phyloP scores from a whole-genome alignment of 148 eudicot genomes.

The Dysphania ambrosioides region DNA sequence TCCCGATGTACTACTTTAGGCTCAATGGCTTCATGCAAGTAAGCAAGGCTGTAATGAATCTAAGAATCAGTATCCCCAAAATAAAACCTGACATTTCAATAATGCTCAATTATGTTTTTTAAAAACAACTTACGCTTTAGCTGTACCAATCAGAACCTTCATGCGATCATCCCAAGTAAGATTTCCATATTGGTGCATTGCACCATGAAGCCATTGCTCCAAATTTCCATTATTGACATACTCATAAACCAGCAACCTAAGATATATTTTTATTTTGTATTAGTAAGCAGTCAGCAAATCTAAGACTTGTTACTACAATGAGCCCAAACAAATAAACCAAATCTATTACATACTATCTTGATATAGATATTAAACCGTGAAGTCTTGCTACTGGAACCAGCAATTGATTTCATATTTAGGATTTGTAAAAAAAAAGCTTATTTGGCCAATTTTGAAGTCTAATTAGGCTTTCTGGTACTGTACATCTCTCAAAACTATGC shows the following conservation, averaged over 20 bases:
- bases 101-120: background rate
- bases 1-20: constrained; percentile 97
- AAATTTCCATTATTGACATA: constrained; percentile 90
- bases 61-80: constrained; percentile 6
- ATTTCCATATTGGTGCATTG: constrained; percentile 67
- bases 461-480: background rate
- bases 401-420: background rate
- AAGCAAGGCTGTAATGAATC: constrained; percentile 65
- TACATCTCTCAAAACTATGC: background rate
- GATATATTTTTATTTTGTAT: background rate
- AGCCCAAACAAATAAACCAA: background rate
- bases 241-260: constrained; percentile 83
- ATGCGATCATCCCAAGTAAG: constrained; percentile 98
- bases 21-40: constrained; percentile 93
- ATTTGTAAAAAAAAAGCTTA: background rate
- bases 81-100: background rate
- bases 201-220: constrained; percentile 98
- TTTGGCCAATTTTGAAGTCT: too few species aligned
- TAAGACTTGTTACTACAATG: background rate
- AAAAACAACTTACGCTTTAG: constrained; percentile 72
- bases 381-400: background rate
- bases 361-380: background rate
- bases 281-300: constrained; percentile 8
- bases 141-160: constrained; percentile 84
- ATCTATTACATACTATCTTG: background rate